Evolutionary conservation across 2,329 filamentous ascomycete genomes (phyloP), one percentile per base, ranked within the genome.

Genomic region (Cryphonectria carpinicola): DNA sequence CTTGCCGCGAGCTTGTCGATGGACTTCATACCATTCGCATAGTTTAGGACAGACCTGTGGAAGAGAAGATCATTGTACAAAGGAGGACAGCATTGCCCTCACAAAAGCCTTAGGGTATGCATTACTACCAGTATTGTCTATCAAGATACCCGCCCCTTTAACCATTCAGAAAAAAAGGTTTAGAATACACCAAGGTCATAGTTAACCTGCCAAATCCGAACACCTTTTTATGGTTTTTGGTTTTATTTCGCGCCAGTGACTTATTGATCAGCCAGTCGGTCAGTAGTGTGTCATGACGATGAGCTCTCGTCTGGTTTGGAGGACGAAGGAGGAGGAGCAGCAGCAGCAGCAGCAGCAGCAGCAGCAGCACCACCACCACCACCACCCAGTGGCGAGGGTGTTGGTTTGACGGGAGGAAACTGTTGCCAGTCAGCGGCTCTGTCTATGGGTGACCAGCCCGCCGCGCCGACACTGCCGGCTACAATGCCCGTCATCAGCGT

Each of bases 401-500:
- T 43, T 49, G 69, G 69, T 54, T 72, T 71, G 49, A 37, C 75
- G 19, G 78, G 78, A 56, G 77, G 79, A 67, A 78, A 77, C 67
- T 79, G 77, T 25, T 75, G 76, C 39, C 79, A 76, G 66, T 80
- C 81, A 25, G 75, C 77, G 65, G 79, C 81, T 11, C 87, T 82
- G 71, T 90, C 90, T 68, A 90, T 87, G 0, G 92, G 92, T 64
- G 91, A 93, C 92, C 92, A 95, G 41, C 90, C 91, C 19, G 90
- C 92, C 46, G 89, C 92, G 19, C 71, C 71, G 46, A 95, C 88
- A 76, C 90, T 91, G 60, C 92, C 92, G 11, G 92, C 93, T 65
- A 95, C 89, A 70, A 95, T 91, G 72, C 93, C 93, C n/a, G 92
- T 91, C 92, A 94, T 94, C 72, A 94, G 92, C 10, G 90, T 90